Conservation (phyloP, 2,329 filamentous ascomycete species). For the Fusarium pilosicola region DNA sequence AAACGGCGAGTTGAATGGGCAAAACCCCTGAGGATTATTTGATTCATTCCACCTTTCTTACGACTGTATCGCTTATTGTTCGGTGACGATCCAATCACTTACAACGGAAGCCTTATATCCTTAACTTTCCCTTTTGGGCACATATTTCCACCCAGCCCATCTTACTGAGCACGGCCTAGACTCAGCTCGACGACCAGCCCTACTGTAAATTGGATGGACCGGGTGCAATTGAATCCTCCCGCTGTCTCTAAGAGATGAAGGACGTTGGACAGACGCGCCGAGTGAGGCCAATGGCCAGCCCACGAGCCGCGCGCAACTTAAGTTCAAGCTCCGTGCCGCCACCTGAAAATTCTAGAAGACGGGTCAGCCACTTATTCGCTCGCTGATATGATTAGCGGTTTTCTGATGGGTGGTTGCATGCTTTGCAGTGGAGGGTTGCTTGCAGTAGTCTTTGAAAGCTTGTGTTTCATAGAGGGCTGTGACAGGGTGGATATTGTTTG, state of each 20-base stretch:
- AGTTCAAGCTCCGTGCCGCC: background rate
- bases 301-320: slow-evolving; percentile 14
- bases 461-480: slow-evolving; percentile 26
- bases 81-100: slow-evolving; percentile 1
- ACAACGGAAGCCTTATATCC: background rate
- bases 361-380: slow-evolving; percentile 7
- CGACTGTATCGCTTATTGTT: background rate
- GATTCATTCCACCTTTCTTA: slow-evolving; percentile 1
- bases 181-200: slow-evolving; percentile 23
- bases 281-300: background rate
- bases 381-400: background rate
- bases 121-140: slow-evolving; percentile 13
- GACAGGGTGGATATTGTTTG: slow-evolving; percentile 29
- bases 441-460: slow-evolving; percentile 19
- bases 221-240: slow-evolving; percentile 3
- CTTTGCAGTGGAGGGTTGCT: slow-evolving; percentile 3
- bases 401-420: slow-evolving; percentile 20
- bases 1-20: slow-evolving; percentile 34
- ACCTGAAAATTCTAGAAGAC: slow-evolving; percentile 35
- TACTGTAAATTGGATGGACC: slow-evolving; percentile 8
- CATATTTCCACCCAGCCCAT: background rate
- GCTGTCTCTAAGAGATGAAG: slow-evolving; percentile 27
- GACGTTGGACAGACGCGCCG: slow-evolving; percentile 6
- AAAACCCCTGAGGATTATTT: slow-evolving; percentile 22
- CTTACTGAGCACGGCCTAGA: background rate